phyloP scores from a whole-genome alignment of 1,139 yeast genomes.

The Candida tetrigidarum region DNA sequence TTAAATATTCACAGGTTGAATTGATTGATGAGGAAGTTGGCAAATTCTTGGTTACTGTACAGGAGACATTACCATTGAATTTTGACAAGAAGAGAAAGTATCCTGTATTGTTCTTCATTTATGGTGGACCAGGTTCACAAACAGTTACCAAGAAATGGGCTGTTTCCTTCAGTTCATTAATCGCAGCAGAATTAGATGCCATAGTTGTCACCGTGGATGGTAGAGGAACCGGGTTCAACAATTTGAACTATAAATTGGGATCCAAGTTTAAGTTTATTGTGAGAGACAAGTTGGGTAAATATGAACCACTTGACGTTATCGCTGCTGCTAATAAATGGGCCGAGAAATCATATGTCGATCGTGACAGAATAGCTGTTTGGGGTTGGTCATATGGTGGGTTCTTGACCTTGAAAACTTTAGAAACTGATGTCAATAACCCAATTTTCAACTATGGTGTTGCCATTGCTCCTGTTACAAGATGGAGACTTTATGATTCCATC shows the following conservation, averaged over 20 bases:
- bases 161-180: constrained; percentile 63
- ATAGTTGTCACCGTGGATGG: constrained; percentile 84
- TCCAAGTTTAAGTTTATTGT: constrained; percentile 63
- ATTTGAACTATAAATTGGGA: constrained; percentile 36
- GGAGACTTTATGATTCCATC: constrained; percentile 75
- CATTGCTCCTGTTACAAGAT: constrained; percentile 82
- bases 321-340: constrained; percentile 68
- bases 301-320: constrained; percentile 73
- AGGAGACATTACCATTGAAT: constrained; percentile 66
- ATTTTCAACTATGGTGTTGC: constrained; percentile 72
- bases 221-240: constrained; percentile 77
- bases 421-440: constrained; percentile 60
- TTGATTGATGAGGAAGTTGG: constrained; percentile 47
- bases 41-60: constrained; percentile 52
- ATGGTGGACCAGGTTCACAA: constrained; percentile 88
- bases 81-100: constrained; percentile 59
- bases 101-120: constrained; percentile 73
- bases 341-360: constrained; percentile 57
- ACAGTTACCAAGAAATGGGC: constrained; percentile 57
- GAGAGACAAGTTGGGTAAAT: constrained; percentile 66
- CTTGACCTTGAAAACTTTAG: constrained; percentile 73
- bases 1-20: constrained; percentile 49
- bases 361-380: constrained; percentile 67
- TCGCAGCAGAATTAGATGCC: constrained; percentile 70
- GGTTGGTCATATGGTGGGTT: constrained; percentile 90